Percentiles rank a stretch among this genome's conserved stretches.
These are phyloP conservation scores for Hypoxylon crocopeplum DNA, from an alignment of 495 filamentous ascomycete species.

Conservation along the genomic window DNA sequence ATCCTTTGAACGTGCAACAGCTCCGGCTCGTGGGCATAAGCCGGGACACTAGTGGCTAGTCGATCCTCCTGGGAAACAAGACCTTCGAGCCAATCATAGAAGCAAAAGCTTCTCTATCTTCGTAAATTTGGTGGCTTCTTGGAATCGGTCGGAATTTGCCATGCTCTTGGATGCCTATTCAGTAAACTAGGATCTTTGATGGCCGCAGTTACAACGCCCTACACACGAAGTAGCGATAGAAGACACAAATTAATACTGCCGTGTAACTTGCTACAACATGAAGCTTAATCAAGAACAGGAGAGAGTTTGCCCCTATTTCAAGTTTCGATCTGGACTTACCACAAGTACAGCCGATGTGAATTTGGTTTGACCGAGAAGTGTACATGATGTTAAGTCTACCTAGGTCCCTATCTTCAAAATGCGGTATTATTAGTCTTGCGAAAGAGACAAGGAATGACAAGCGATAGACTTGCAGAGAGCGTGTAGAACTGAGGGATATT, in stretches of 20 bases:
- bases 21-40: neutral
- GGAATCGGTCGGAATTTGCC: too few species aligned
- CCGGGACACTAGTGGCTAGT: neutral
- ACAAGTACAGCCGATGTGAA: neutral
- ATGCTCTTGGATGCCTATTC: too few species aligned
- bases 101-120: neutral
- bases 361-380: neutral
- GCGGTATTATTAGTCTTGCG: neutral
- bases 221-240: slow-evolving; percentile 2
- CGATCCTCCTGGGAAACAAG: neutral
- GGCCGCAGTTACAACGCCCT: neutral
- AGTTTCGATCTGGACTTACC: neutral
- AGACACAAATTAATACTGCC: neutral
- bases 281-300: slow-evolving; percentile 1
- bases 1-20: neutral
- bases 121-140: too few species aligned
- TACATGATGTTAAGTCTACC: too few species aligned
- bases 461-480: neutral
- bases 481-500: neutral
- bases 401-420: too few species aligned
- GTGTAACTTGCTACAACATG: slow-evolving; percentile 6
- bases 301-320: neutral
- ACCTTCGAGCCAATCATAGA: neutral
- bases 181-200: too few species aligned
- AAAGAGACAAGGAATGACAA: neutral